phyloP scores from a whole-genome alignment of 2,329 filamentous ascomycete species.

The Clonostachys chloroleuca region DNA sequence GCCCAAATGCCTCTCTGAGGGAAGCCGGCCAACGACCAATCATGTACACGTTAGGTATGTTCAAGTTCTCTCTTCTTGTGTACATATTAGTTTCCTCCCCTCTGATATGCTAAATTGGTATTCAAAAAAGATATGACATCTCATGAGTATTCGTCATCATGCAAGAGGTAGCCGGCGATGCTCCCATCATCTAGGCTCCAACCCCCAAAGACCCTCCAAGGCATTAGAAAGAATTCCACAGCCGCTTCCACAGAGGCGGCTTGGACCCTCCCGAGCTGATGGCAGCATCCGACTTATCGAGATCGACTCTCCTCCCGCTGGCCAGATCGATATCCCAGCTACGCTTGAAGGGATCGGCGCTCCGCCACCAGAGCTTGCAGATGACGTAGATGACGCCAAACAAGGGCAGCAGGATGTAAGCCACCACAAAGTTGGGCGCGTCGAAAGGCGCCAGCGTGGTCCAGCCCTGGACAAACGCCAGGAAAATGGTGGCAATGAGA shows the following conservation, averaged over 20 bases:
- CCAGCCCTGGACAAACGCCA: conserved; percentile 60
- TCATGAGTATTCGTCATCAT: no score
- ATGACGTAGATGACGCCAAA: conserved; percentile 52
- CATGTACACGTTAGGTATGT: no score
- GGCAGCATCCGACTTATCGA: conserved; percentile 35
- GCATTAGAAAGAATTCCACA: conserved; percentile 34
- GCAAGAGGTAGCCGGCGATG: no score
- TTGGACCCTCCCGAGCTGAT: conserved; percentile 20
- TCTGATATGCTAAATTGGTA: no score
- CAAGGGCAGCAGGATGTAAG: conserved; percentile 56
- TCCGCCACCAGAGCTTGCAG: conserved; percentile 47
- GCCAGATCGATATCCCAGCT: conserved; percentile 51
- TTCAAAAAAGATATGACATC: no score
- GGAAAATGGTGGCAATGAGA: conserved; percentile 50
- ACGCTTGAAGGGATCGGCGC: conserved; percentile 44
- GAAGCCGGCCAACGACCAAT: no score
- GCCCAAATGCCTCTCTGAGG: no score
- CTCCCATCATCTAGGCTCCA: no score
- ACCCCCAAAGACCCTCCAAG: not conserved
- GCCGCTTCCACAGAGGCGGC: conserved; percentile 34
- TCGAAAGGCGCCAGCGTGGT: conserved; percentile 53
- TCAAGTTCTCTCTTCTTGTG: no score
- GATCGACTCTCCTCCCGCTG: conserved; percentile 47
- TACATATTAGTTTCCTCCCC: no score
- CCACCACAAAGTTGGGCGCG: conserved; percentile 56